Evolutionary conservation across 108 stramenopile species (phyloP).

Genomic region (Cyclotella baltica): DNA sequence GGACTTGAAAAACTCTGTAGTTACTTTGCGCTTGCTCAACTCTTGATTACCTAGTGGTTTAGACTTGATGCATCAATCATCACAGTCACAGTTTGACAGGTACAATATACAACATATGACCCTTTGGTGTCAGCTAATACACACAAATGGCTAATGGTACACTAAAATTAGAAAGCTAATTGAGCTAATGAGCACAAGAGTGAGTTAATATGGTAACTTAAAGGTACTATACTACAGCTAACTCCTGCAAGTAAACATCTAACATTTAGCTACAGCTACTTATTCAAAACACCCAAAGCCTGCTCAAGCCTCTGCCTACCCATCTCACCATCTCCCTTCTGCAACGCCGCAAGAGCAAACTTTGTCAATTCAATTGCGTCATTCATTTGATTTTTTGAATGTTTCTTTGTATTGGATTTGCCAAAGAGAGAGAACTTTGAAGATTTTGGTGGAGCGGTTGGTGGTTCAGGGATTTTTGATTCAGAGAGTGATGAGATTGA

Average conservation of each 20-base stretch:
- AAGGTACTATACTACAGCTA: not conserved
- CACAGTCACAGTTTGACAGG: too few relatives aligned
- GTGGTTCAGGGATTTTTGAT: conserved; percentile 33
- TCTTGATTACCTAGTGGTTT: too few relatives aligned
- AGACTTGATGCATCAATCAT: too few relatives aligned
- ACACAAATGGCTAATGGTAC: too few relatives aligned
- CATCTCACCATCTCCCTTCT: conserved; percentile 77
- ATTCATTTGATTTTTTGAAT: conserved; percentile 68
- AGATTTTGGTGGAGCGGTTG: conserved; percentile 53
- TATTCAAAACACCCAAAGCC: conserved; percentile 60
- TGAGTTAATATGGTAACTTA: too few relatives aligned
- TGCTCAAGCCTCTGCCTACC: conserved; percentile 82
- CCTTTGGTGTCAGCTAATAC: too few relatives aligned
- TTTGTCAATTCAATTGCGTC: conserved; percentile 85
- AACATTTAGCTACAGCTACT: conserved; percentile 1
- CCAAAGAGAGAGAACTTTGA: conserved; percentile 32
- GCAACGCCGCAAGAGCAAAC: conserved; percentile 85
- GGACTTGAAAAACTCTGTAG: too few relatives aligned
- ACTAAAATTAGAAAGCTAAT: too few relatives aligned
- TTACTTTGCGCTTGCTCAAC: too few relatives aligned
- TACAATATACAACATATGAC: too few relatives aligned
- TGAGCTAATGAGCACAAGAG: too few relatives aligned
- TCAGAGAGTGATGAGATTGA: not conserved
- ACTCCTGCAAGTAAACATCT: not conserved
- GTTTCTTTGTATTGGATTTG: conserved; percentile 36